Evolutionary conservation across 345 rosid genomes (phyloP).

Genomic region (Carallia pectinifolia): DNA sequence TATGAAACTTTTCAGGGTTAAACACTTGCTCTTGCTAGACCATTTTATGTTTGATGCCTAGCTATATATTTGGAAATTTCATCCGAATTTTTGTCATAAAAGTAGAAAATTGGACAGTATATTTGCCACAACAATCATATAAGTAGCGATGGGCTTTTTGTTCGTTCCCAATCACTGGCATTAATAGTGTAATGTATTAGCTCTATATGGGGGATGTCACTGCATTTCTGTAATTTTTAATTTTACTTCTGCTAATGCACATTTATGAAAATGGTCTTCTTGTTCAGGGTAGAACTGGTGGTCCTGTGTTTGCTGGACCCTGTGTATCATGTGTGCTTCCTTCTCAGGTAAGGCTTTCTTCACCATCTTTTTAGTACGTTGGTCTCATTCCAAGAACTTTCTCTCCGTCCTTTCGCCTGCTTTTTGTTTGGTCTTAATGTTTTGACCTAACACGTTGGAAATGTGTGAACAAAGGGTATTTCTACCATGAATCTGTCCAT

Average conservation of each 20-base stretch:
- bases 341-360: slow-evolving; percentile 57
- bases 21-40: too few relatives aligned
- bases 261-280: neutral
- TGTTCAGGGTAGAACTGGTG: slow-evolving; percentile 64
- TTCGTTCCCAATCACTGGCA: too few relatives aligned
- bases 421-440: too few relatives aligned
- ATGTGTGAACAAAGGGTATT: neutral
- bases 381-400: too few relatives aligned
- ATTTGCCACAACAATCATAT: too few relatives aligned
- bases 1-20: neutral
- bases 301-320: slow-evolving; percentile 91
- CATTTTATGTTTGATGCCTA: too few relatives aligned
- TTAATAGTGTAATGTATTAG: too few relatives aligned
- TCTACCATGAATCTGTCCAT: neutral
- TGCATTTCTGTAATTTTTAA: neutral
- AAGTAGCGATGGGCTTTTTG: too few relatives aligned
- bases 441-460: neutral
- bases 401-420: too few relatives aligned
- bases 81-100: too few relatives aligned
- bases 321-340: slow-evolving; percentile 64
- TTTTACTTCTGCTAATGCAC: neutral
- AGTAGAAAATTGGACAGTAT: too few relatives aligned
- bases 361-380: slow-evolving; percentile 6
- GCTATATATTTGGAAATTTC: too few relatives aligned
- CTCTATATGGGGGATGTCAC: neutral